Conservation (phyloP, 495 filamentous ascomycete species). For the Penicillium cosmopolitanum region DNA sequence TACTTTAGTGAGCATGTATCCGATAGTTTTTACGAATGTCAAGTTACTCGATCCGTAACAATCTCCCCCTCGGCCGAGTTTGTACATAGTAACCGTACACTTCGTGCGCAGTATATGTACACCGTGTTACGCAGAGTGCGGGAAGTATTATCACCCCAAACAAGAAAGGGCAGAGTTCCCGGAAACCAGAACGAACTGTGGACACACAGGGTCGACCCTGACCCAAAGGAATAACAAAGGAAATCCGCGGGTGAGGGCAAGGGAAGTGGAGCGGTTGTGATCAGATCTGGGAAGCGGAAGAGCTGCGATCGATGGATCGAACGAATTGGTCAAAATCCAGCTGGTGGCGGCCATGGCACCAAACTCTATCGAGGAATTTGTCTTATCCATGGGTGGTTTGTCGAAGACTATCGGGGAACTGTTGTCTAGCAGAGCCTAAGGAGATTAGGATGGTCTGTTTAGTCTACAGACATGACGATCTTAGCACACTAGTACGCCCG, state of each 20-base stretch:
- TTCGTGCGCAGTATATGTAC: no score
- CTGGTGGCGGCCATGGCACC: neutral
- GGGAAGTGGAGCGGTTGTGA: constrained; percentile 5
- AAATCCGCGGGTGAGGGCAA: neutral
- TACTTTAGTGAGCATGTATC: neutral
- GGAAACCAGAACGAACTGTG: constrained; percentile 2
- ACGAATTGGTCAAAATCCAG: neutral
- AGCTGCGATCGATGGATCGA: neutral
- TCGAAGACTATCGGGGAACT: neutral
- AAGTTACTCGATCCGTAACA: no score
- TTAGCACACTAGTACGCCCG: neutral
- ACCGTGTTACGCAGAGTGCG: no score
- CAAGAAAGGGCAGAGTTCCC: no score
- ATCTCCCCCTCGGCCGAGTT: no score
- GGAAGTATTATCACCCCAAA: no score
- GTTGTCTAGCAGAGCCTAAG: neutral
- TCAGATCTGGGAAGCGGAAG: neutral
- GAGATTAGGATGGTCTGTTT: constrained; percentile 4
- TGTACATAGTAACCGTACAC: no score
- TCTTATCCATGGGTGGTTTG: neutral
- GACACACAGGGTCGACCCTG: neutral
- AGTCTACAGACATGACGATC: neutral
- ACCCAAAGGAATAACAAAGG: neutral
- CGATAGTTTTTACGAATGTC: neutral
- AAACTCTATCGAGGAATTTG: constrained; percentile 1